Conservation (phyloP, 345 rosid species). For the Carallia pectinifolia region DNA sequence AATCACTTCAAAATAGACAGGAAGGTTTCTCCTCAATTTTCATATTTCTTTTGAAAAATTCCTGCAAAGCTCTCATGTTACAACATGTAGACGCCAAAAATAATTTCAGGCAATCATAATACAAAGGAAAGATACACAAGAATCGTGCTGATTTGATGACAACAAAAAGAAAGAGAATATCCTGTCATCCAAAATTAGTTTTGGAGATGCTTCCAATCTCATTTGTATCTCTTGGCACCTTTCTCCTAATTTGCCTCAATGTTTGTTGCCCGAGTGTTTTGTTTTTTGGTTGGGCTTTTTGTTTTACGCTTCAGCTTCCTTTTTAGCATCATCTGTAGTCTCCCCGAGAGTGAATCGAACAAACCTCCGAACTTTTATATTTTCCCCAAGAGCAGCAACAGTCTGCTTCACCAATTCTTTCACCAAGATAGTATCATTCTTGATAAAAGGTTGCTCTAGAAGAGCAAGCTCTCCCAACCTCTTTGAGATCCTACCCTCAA, state of each 20-base stretch:
- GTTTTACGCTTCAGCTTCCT: slow-evolving; percentile 18
- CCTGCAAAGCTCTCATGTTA: too few relatives aligned
- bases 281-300: neutral
- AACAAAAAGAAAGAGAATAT: slow-evolving; percentile 19
- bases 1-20: too few relatives aligned
- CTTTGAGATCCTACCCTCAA: slow-evolving; percentile 82
- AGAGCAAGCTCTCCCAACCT: slow-evolving; percentile 85
- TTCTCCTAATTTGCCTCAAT: too few relatives aligned
- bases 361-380: slow-evolving; percentile 76
- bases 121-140: too few relatives aligned
- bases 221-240: too few relatives aligned
- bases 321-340: slow-evolving; percentile 25
- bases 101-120: too few relatives aligned
- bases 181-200: slow-evolving; percentile 25
- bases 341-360: slow-evolving; percentile 76
- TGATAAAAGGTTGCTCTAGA: slow-evolving; percentile 76
- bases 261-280: too few relatives aligned
- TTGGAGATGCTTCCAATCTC: neutral
- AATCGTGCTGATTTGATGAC: slow-evolving; percentile 14
- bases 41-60: too few relatives aligned
- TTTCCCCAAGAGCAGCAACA: slow-evolving; percentile 88
- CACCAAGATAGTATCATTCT: slow-evolving; percentile 67
- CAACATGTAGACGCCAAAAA: too few relatives aligned
- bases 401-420: slow-evolving; percentile 89
- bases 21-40: too few relatives aligned